phyloP scores from a whole-genome alignment of 148 eudicot genomes.

The Camellia granthamiana region DNA sequence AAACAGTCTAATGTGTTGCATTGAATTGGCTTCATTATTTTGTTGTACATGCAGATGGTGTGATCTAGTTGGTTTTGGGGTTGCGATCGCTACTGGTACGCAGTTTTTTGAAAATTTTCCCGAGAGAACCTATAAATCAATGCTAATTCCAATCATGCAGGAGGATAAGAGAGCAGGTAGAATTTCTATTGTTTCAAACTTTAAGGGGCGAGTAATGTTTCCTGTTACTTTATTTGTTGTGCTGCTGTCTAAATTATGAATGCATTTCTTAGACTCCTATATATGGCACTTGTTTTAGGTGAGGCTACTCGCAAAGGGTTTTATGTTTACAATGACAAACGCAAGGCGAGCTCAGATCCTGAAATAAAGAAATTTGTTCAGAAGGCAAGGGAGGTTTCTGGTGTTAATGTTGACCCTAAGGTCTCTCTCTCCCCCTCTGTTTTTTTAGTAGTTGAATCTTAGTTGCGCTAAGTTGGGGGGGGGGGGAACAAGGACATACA shows the following conservation, averaged over 20 bases:
- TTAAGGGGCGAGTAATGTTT: not conserved
- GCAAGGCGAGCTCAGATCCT: constrained; percentile 89
- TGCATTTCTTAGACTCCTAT: not conserved
- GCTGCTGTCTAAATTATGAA: not conserved
- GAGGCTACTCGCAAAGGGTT: constrained; percentile 91
- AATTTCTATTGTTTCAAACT: constrained; percentile 5
- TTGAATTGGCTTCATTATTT: not conserved
- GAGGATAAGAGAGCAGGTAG: constrained; percentile 96
- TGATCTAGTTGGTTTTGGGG: constrained; percentile 96
- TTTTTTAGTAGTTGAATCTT: not conserved
- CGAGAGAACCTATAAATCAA: constrained; percentile 80
- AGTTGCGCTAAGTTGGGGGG: not conserved
- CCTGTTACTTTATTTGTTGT: not conserved
- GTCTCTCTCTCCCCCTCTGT: constrained; percentile 19
- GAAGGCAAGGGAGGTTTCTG: constrained; percentile 85
- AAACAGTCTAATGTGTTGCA: not conserved
- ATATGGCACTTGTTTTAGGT: constrained; percentile 43
- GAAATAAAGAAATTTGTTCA: constrained; percentile 69
- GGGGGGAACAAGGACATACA: not conserved
- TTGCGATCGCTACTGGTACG: constrained; percentile 71
- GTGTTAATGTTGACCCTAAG: constrained; percentile 72
- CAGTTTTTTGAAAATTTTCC: constrained; percentile 77
- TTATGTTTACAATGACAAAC: constrained; percentile 67
- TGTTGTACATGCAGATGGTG: constrained; percentile 48
- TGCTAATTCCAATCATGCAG: constrained; percentile 87